Conservation (phyloP, 176 grass and related monocot genomes). For the Raddia distichophylla region DNA sequence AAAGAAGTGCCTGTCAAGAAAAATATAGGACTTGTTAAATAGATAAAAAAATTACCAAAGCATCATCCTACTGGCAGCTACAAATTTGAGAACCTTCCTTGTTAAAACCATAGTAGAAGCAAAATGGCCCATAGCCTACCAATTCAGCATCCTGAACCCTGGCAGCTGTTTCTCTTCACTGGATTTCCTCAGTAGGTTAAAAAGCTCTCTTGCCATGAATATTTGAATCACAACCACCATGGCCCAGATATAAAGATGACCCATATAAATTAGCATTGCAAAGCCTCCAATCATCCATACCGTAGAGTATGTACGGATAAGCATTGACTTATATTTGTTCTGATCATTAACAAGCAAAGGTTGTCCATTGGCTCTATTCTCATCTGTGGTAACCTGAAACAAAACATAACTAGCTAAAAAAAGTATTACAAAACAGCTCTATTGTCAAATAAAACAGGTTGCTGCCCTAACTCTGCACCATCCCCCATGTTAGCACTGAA, state of each 20-base stretch:
- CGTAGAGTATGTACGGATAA: slow-evolving; percentile 94
- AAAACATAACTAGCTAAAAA: slow-evolving; percentile 20
- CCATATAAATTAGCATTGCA: slow-evolving; percentile 77
- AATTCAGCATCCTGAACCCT: slow-evolving; percentile 95
- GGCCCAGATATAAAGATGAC: slow-evolving; percentile 97
- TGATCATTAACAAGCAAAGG: slow-evolving; percentile 88
- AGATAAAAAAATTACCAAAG: slow-evolving; percentile 17
- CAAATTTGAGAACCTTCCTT: neutral
- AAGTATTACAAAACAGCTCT: neutral
- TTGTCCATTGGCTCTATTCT: slow-evolving; percentile 67
- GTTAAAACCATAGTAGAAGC: slow-evolving; percentile 6
- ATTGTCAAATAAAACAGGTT: slow-evolving; percentile 4
- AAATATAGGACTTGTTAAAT: slow-evolving; percentile 18
- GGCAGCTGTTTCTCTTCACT: slow-evolving; percentile 93
- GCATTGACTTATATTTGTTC: slow-evolving; percentile 97
- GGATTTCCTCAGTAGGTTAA: slow-evolving; percentile 85
- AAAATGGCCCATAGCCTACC: slow-evolving; percentile 47
- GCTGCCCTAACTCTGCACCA: neutral
- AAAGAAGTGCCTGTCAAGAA: slow-evolving; percentile 89
- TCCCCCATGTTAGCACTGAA: slow-evolving; percentile 10
- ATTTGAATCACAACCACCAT: slow-evolving; percentile 99
- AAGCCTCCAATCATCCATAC: slow-evolving; percentile 97
- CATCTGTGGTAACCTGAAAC: slow-evolving; percentile 68
- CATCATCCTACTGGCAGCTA: neutral
- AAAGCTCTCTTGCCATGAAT: slow-evolving; percentile 95